Conservation (phyloP, 805 yeast species). For the Ogataea allantospora region DNA sequence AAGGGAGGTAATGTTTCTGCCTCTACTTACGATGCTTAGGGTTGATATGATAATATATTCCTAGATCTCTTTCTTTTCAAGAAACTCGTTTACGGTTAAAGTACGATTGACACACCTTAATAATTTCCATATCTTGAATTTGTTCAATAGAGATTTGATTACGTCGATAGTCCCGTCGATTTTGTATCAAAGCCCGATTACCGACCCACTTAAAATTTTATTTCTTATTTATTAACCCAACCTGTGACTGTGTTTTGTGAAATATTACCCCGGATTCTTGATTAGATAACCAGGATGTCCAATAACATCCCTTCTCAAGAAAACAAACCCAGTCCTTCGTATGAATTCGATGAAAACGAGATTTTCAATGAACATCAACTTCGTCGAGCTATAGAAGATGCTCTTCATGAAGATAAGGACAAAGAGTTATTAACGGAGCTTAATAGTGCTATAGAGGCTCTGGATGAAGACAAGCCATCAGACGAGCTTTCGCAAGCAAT, state of each 20-base stretch:
- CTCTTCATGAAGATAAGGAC: constrained; percentile 15
- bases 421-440: constrained; percentile 24
- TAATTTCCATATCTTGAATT: too few species aligned
- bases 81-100: not conserved
- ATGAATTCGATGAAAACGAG: constrained; percentile 16
- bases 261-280: constrained; percentile 24
- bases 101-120: not conserved
- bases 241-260: constrained; percentile 26
- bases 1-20: constrained; percentile 98
- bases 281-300: constrained; percentile 20
- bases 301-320: constrained; percentile 7
- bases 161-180: constrained; percentile 8
- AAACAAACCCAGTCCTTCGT: constrained; percentile 10
- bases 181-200: too few species aligned
- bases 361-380: constrained; percentile 16
- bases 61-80: constrained; percentile 1
- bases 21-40: constrained; percentile 86
- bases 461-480: constrained; percentile 11
- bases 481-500: constrained; percentile 26
- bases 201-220: constrained; percentile 4
- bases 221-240: constrained; percentile 1
- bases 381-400: constrained; percentile 16
- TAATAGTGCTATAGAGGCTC: constrained; percentile 28
- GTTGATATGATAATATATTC: constrained; percentile 4
- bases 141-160: not conserved